phyloP scores from a whole-genome alignment of 2,329 filamentous ascomycete species.

The Chaetomiaceae sp. region DNA sequence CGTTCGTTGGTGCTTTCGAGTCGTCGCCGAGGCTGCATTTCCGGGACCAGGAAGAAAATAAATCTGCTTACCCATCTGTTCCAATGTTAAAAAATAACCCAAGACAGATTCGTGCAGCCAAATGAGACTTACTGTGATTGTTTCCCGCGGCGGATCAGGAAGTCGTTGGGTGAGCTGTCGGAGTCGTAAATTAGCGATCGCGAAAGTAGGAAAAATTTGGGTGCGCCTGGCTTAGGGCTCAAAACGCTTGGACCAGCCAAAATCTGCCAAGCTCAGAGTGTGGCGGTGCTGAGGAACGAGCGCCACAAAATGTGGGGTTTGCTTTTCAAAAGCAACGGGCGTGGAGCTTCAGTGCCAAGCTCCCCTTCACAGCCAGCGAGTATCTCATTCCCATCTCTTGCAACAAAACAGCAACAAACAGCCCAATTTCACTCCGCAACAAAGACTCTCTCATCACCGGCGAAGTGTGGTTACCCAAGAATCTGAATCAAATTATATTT shows the following conservation, averaged over 20 bases:
- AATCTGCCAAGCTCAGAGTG: slow-evolving; percentile 9
- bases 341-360: no score
- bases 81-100: slow-evolving; percentile 22
- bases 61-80: slow-evolving; percentile 57
- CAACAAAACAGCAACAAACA: neutral
- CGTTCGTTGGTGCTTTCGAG: neutral
- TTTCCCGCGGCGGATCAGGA: slow-evolving; percentile 34
- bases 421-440: neutral
- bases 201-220: slow-evolving; percentile 27
- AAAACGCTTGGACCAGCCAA: slow-evolving; percentile 22
- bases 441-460: neutral
- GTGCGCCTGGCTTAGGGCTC: slow-evolving; percentile 30
- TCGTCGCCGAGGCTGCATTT: slow-evolving; percentile 15
- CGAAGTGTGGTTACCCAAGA: neutral
- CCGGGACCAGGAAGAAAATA: slow-evolving; percentile 3
- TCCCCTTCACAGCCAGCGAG: neutral
- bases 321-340: neutral
- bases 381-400: neutral
- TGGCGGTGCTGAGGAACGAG: slow-evolving; percentile 17
- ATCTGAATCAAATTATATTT: neutral
- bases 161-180: slow-evolving; percentile 41
- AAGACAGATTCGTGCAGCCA: neutral
- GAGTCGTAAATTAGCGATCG: slow-evolving; percentile 27
- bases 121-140: slow-evolving; percentile 45
- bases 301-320: slow-evolving; percentile 14